phyloP scores from a whole-genome alignment of 2,329 filamentous ascomycete genomes.

The Colletotrichum tabaci region DNA sequence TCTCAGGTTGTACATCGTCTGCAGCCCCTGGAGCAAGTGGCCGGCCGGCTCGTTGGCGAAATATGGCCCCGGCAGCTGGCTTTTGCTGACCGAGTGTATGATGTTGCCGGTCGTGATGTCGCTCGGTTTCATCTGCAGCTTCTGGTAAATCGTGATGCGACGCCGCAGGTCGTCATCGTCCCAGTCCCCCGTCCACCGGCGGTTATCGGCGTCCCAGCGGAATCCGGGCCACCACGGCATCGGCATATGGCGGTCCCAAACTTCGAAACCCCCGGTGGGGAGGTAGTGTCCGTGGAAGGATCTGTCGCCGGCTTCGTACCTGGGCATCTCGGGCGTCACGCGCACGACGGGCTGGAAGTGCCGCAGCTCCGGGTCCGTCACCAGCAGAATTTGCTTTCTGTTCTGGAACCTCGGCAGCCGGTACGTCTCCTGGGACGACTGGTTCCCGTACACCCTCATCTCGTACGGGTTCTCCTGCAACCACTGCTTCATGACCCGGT shows the following conservation, averaged over 20 bases:
- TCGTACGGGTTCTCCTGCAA: neutral
- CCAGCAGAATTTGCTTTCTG: conserved; percentile 29
- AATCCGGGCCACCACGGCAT: conserved; percentile 36
- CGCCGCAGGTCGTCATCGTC: neutral
- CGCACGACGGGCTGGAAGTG: conserved; percentile 22
- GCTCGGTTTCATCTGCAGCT: neutral
- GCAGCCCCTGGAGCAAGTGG: neutral
- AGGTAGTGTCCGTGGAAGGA: neutral
- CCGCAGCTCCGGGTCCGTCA: conserved; percentile 7
- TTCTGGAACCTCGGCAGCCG: neutral
- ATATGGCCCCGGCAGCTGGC: neutral
- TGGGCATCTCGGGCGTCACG: neutral
- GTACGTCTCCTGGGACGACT: neutral
- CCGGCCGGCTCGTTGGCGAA: neutral
- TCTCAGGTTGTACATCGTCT: neutral
- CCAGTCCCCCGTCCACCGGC: neutral
- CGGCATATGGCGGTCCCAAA: conserved; percentile 27
- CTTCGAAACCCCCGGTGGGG: neutral
- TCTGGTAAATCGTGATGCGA: neutral
- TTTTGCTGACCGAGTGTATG: neutral
- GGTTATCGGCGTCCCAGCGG: neutral
- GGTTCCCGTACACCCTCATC: conserved; percentile 25
- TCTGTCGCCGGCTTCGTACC: neutral
- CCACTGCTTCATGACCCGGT: neutral
- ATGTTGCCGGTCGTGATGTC: neutral